These are phyloP conservation scores for Xerocomus brunneocitrinus DNA, from an alignment of 768 basidiomycete genomes.

Conservation along the genomic window DNA sequence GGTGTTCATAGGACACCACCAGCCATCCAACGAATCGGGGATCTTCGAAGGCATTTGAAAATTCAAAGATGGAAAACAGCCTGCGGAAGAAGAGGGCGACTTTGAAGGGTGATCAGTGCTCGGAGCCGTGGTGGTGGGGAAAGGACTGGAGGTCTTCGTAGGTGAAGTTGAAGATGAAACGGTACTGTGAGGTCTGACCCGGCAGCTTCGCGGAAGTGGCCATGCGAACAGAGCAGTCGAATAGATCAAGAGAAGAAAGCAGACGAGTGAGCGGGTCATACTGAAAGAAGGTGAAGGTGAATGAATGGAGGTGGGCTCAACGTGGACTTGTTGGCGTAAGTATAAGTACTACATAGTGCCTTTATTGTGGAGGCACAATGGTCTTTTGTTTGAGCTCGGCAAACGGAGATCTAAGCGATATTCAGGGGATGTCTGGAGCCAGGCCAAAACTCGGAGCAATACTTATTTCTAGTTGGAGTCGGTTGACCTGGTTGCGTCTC, in stretches of 20 bases:
- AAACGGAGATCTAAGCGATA: no score
- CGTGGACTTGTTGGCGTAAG: no score
- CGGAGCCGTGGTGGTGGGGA: neutral
- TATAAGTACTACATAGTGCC: no score
- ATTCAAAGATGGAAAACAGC: conserved; percentile 38
- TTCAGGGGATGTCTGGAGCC: no score
- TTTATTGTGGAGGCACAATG: no score
- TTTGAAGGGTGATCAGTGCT: neutral
- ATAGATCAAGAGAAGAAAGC: conserved; percentile 8
- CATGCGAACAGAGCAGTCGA: conserved; percentile 7
- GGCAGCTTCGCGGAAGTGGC: conserved; percentile 14
- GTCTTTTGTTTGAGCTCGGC: no score
- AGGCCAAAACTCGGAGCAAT: no score
- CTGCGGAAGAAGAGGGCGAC: neutral
- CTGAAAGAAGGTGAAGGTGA: neutral
- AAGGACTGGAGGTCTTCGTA: neutral
- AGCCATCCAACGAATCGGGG: conserved; percentile 43
- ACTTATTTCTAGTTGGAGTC: no score
- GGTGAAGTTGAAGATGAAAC: neutral
- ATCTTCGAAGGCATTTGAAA: conserved; percentile 53
- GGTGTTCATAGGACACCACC: conserved; percentile 61
- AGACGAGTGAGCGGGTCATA: conserved; percentile 12
- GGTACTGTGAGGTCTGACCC: neutral
- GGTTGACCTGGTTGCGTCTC: no score
- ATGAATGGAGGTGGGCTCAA: no score